Conservation (phyloP, 805 yeast species). For the Saccharomycopsis guyanensis region DNA sequence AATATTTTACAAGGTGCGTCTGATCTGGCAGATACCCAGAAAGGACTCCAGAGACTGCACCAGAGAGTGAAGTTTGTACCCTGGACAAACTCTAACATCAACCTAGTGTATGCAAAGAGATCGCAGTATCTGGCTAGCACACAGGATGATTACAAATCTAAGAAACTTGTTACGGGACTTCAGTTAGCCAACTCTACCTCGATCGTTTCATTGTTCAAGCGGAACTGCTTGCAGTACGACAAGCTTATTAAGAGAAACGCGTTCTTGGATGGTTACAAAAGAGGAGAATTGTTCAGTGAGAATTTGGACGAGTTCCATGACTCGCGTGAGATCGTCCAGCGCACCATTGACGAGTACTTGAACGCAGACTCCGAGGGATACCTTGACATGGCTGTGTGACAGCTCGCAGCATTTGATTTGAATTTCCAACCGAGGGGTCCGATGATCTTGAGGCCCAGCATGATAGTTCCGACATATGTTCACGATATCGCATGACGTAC, state of each 20-base stretch:
- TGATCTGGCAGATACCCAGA: constrained; percentile 66
- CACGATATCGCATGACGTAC: no score
- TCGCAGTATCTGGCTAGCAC: constrained; percentile 29
- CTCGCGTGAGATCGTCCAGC: constrained; percentile 65
- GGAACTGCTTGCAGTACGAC: constrained; percentile 71
- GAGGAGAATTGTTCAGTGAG: constrained; percentile 33
- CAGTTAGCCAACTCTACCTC: constrained; percentile 81
- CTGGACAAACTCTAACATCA: constrained; percentile 68
- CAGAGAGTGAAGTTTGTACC: constrained; percentile 72
- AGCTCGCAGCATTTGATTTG: no score
- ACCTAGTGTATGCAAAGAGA: constrained; percentile 66
- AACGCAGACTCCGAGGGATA: constrained; percentile 52
- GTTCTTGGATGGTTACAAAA: constrained; percentile 68
- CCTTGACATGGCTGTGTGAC: constrained; percentile 22
- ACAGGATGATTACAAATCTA: neutral
- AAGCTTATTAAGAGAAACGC: constrained; percentile 73
- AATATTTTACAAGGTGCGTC: constrained; percentile 58
- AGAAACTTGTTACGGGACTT: constrained; percentile 55
- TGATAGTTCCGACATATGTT: no score
- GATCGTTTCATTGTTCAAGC: constrained; percentile 55
- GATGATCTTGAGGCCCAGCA: no score
- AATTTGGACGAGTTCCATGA: constrained; percentile 66
- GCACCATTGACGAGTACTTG: constrained; percentile 70
- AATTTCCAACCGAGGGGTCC: no score
- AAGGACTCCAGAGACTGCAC: constrained; percentile 56